These are phyloP conservation scores for Arthrinium phaeospermum DNA, from an alignment of 2,329 filamentous ascomycete species.

Conservation along the genomic window DNA sequence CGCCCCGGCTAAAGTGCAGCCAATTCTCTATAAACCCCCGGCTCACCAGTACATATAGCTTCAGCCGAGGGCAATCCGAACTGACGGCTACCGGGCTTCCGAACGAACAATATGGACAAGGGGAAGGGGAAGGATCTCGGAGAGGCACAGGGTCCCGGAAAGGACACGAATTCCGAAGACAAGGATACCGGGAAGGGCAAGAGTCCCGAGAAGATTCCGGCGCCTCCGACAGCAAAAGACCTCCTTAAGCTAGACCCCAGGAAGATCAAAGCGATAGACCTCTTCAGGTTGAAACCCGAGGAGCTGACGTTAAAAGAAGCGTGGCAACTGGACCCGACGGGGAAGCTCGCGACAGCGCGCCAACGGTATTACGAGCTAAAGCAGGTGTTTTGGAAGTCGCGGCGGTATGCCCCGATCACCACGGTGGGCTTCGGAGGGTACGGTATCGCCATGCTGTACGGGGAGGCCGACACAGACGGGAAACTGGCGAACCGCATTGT, in stretches of 20 bases:
- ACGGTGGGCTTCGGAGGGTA: background rate
- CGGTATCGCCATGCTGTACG: constrained; percentile 6
- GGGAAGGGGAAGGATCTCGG: background rate
- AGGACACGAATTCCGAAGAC: background rate
- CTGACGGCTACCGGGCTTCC: background rate
- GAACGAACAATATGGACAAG: background rate
- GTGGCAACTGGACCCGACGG: background rate
- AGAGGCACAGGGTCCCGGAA: background rate
- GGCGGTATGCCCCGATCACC: background rate
- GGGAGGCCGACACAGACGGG: background rate
- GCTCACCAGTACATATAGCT: background rate
- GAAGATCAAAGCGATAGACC: background rate
- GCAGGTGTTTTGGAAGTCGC: background rate
- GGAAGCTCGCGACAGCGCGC: background rate
- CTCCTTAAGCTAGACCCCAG: too few species aligned
- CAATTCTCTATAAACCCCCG: background rate
- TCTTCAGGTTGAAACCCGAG: background rate
- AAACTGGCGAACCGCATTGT: background rate
- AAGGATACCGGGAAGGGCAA: background rate
- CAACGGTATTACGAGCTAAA: background rate
- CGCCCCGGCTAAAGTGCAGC: background rate
- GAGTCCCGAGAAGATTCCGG: too few species aligned
- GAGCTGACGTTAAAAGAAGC: background rate
- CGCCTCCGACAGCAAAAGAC: too few species aligned
- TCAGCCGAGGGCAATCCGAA: background rate